Conservation (phyloP, 225 moss, liverwort and hornwort species). For the Thuidium tamariscinum region DNA sequence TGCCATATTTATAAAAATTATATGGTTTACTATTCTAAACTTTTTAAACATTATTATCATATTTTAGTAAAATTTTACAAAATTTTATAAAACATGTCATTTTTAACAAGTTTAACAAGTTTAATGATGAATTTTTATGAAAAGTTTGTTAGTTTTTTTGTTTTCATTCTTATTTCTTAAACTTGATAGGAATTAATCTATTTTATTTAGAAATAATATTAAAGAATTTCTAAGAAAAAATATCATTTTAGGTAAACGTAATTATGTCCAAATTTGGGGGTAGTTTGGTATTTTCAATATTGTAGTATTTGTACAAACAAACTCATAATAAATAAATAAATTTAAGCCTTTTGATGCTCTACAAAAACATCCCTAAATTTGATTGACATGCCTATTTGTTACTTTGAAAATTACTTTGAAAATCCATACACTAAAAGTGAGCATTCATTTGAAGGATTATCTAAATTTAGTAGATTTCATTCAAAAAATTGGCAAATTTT, state of each 20-base stretch:
- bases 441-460: no score
- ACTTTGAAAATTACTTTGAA: no score
- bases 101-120: neutral
- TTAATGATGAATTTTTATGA: neutral
- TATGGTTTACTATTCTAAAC: neutral
- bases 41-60: neutral
- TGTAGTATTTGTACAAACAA: neutral
- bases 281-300: neutral
- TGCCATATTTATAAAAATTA: neutral
- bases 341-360: neutral
- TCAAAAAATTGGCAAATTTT: neutral
- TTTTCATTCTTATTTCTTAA: no score
- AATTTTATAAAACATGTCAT: neutral
- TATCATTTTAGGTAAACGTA: fast-evolving
- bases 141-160: no score
- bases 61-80: neutral
- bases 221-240: neutral
- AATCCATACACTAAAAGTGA: no score
- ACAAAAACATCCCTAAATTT: neutral
- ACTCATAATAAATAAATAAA: neutral
- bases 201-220: neutral
- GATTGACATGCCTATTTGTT: no score
- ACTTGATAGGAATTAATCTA: fast-evolving
- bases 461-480: neutral
- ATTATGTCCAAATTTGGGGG: neutral